A percentile compares a stretch with the other conserved stretches of the same genome.
Evolutionary conservation across 2,329 filamentous ascomycete species (phyloP).

Genomic region (Alternaria sp.): DNA sequence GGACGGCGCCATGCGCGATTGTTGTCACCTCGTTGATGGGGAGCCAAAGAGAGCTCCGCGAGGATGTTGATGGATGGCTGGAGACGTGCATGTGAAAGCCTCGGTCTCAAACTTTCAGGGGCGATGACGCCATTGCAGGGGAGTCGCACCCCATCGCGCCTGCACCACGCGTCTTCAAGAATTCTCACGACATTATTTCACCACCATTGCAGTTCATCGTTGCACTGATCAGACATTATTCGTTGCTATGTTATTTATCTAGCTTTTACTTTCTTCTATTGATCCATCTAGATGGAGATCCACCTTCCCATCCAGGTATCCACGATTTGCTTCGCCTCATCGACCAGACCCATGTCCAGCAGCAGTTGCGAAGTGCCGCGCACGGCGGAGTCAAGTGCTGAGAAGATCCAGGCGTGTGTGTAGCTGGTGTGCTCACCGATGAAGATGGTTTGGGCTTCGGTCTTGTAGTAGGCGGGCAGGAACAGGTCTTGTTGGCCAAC

Average conservation of each 20-base stretch:
- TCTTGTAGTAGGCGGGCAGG: conserved; percentile 74
- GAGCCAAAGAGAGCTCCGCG: neutral
- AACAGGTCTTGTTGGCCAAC: conserved; percentile 73
- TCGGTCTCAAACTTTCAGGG: neutral
- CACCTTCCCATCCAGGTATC: conserved; percentile 73
- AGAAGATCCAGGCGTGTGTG: conserved; percentile 74
- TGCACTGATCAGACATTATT: neutral
- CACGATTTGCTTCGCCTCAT: conserved; percentile 70
- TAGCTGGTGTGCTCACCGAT: conserved; percentile 55
- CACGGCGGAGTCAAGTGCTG: conserved; percentile 71
- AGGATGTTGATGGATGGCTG: neutral
- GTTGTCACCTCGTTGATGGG: neutral
- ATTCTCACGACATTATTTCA: neutral
- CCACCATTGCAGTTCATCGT: neutral
- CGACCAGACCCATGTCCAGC: conserved; percentile 69
- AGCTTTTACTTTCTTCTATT: conserved; percentile 8
- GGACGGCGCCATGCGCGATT: neutral
- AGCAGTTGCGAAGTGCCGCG: conserved; percentile 69
- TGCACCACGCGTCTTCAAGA: neutral
- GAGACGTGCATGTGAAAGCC: neutral
- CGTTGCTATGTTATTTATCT: neutral
- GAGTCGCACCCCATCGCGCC: neutral
- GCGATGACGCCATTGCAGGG: conserved; percentile 5
- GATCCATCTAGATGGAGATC: conserved; percentile 50
- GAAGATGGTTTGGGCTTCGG: conserved; percentile 72